Base-by-base conservation (phyloP, 2,329 filamentous ascomycete species). In the Penicillium sp. region DNA sequence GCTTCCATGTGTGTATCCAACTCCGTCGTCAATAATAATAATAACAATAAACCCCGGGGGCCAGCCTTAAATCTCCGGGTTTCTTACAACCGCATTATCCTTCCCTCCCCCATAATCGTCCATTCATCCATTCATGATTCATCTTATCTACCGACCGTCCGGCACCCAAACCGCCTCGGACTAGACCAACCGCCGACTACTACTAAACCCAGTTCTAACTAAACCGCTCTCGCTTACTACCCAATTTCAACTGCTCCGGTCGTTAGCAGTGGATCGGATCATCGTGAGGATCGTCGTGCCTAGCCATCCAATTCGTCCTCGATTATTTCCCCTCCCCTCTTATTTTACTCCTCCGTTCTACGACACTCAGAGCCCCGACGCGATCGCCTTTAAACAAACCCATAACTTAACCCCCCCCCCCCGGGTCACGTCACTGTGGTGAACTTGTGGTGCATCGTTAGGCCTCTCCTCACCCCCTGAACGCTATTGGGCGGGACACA, bases 311-410 rank as follows among this genome's bases (percentile, higher is more conserved):
- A 57, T 49, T 55, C 49, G n/a, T 42, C 61, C 19, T 24, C 42
- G 38, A 17, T 49, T 8, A 15, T 15, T 47, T 28, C 44, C 24
- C 26, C 15, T 49, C 45, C 26, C 26, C 35, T 26, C 30, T n/a
- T 57, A 33, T 13, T 22, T 37, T 37, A 37, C 35, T 47, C 30
- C 26, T 30, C n/a, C 17, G 22, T 30, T 37, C n/a, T 57, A 13
- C 45, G 35, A 62, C 58, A 59, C 54, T 72, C 69, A 70, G 66
- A 70, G 66, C 70, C 70, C 67, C 22, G 64, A 63, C 65, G 67
- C 70, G 68, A 73, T 71, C 72, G 69, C 71, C 71, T 72, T 72
- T 65, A 44, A 53, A 47, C 26, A 49, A 45, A n/a, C 24, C 45
- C 45, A 49, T 28, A 47, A n/a, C 24, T 15, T 8, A 22, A 47